phyloP scores from a whole-genome alignment of 352 stramenopile genomes.

The Phytophthora citrophthora region DNA sequence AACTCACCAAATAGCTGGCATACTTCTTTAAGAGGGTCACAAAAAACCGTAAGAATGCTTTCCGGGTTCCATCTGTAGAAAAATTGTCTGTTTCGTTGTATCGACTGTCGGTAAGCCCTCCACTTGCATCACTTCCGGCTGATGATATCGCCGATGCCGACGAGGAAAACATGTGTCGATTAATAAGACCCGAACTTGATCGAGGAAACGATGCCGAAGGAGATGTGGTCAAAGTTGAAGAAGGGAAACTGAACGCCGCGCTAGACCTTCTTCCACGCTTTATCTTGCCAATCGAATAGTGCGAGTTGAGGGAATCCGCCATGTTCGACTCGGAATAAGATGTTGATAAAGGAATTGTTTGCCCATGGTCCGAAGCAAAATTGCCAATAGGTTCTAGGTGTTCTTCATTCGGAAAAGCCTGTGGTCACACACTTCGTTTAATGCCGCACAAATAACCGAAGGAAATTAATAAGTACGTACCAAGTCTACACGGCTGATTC shows the following conservation, averaged over 20 bases:
- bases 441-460: not conserved
- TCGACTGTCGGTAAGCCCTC: conserved; percentile 60
- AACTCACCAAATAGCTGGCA: conserved; percentile 67
- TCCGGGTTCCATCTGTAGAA: conserved; percentile 63
- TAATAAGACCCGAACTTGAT: conserved; percentile 28
- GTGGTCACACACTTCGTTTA: not conserved
- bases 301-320: conserved; percentile 53
- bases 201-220: conserved; percentile 36
- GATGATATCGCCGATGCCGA: conserved; percentile 28
- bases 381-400: conserved; percentile 81
- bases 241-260: conserved; percentile 43
- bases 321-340: conserved; percentile 64
- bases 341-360: conserved; percentile 71
- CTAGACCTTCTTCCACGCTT: conserved; percentile 64
- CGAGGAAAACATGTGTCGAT: conserved; percentile 44
- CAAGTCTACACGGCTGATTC: conserved; percentile 74
- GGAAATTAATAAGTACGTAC: conserved; percentile 25
- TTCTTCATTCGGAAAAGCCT: conserved; percentile 85
- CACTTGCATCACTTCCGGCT: conserved; percentile 39
- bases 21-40: conserved; percentile 86
- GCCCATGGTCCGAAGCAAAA: conserved; percentile 70
- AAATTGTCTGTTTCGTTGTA: conserved; percentile 83
- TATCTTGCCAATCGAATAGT: conserved; percentile 77
- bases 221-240: conserved; percentile 32
- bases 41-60: conserved; percentile 85